Evolutionary conservation across 306 rosid genomes (phyloP).

Genomic region (Hippophae gyantsensis): DNA sequence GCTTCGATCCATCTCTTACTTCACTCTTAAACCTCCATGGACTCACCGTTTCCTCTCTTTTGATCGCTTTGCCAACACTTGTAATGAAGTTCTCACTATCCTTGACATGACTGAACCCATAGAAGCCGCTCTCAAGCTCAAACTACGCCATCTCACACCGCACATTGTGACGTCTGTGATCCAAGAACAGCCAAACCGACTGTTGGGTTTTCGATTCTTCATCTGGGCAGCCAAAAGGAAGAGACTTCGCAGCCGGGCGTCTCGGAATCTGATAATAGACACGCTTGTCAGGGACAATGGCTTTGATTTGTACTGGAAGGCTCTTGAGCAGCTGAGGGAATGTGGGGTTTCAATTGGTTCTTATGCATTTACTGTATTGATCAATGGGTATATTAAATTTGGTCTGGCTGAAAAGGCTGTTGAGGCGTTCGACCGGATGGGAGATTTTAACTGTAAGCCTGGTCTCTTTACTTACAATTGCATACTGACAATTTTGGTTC

Average conservation of each 20-base stretch:
- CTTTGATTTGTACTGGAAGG: constrained; percentile 41
- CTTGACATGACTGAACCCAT: constrained; percentile 14
- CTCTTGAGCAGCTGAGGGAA: constrained; percentile 40
- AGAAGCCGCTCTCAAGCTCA: constrained; percentile 10
- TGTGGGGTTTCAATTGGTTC: constrained; percentile 31
- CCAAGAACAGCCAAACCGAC: constrained; percentile 18
- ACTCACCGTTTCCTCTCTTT: constrained; percentile 11
- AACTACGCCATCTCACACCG: constrained; percentile 10
- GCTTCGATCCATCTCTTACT: constrained; percentile 8
- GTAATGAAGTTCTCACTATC: constrained; percentile 24
- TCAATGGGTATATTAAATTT: constrained; percentile 21
- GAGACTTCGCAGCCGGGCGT: constrained; percentile 7
- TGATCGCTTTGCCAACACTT: constrained; percentile 2
- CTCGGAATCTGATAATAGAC: constrained; percentile 16
- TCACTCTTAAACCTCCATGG: constrained; percentile 18
- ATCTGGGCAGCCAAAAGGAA: constrained; percentile 49
- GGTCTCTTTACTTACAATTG: constrained; percentile 40
- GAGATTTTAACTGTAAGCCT: constrained; percentile 41
- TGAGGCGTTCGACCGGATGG: constrained; percentile 42
- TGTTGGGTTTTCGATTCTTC: constrained; percentile 40
- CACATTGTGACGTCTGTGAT: constrained; percentile 10
- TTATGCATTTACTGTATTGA: constrained; percentile 32
- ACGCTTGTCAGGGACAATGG: constrained; percentile 26
- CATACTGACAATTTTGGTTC: constrained; percentile 31
- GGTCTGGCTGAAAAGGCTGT: constrained; percentile 46